Evolutionary conservation across 768 basidiomycete genomes (phyloP), one percentile per base, ranked within the genome.

Genomic region (Hydnomerulius pinastri): DNA sequence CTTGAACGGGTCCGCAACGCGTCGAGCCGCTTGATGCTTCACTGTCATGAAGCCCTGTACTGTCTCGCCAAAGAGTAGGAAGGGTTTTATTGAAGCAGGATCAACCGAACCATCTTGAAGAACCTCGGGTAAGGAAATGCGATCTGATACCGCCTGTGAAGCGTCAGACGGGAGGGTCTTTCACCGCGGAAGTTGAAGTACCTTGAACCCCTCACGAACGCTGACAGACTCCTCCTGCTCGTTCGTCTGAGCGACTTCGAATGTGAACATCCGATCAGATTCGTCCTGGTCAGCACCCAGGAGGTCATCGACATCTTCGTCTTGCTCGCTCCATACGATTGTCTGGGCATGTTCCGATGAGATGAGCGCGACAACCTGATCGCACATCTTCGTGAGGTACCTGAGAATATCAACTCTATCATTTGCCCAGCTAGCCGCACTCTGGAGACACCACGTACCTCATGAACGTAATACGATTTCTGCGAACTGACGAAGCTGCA

Each of bases 401-500:
- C 84, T 85, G 29, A 4, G 15, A 11, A 35, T 0, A 40, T 17
- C 4, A 2, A 11, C 20, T 20, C 3, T 43, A 37, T 45, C n/a
- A 30, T 40, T 27, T 43, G 55, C 20, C n/a, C 45, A 18, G 13
- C 6, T 15, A n/a, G 15, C 17, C 18, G 10, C 24, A 23, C 35
- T 23, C 38, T 27, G 5, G 17, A n/a, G 17, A 17, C 6, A 28
- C 32, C 6, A 49, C 65, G 32, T 63, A 80, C 83, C 83, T 66
- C 80, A 85, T 83, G 55, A 85, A 85, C 0, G 82, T 81, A 3
- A 78, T 68, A 6, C 83, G 72, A 64, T 83, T 85, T 3, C 77
- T 73, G 24, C 70, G 59, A 41, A 80, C 73, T 4, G 79, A 66
- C 1, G 73, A 66, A 6, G 65, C 29, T 0, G 79, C 75, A 12